Evolutionary conservation across 768 basidiomycete genomes (phyloP).

Genomic region (Tulasnella sp.): DNA sequence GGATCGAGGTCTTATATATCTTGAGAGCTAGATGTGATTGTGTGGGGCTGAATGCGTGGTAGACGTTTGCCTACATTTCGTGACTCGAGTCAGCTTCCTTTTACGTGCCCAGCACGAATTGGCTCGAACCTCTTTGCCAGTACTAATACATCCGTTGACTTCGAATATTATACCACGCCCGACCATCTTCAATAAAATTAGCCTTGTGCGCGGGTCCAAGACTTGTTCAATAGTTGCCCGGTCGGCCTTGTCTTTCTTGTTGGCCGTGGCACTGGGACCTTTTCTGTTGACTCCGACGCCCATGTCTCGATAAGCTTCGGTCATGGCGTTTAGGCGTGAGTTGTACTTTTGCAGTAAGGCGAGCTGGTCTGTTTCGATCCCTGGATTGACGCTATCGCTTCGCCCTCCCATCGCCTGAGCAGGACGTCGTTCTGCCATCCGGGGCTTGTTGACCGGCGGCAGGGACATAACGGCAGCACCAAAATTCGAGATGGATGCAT

Average conservation of each 20-base stretch:
- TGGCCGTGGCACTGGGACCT: constrained; percentile 77
- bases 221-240: constrained; percentile 96
- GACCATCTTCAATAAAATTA: constrained; percentile 95
- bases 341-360: constrained; percentile 65
- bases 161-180: constrained; percentile 77
- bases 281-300: constrained; percentile 67
- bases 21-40: constrained; percentile 74
- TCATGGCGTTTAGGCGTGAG: constrained; percentile 61
- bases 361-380: constrained; percentile 51
- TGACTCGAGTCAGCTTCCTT: constrained; percentile 1
- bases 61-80: constrained; percentile 75
- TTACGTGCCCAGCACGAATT: neutral
- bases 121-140: constrained; percentile 79
- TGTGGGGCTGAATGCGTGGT: constrained; percentile 62
- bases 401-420: constrained; percentile 11
- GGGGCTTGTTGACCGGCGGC: constrained; percentile 63
- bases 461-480: constrained; percentile 52
- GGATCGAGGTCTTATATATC: constrained; percentile 97
- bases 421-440: constrained; percentile 25
- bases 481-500: constrained; percentile 32
- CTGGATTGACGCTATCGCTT: constrained; percentile 12
- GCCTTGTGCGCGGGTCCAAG: constrained; percentile 85
- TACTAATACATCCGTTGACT: constrained; percentile 93
- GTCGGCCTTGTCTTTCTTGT: constrained; percentile 91
- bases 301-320: constrained; percentile 49